Evolutionary conservation across 495 filamentous ascomycete species (phyloP).

Genomic region (Pseudevernia furfuracea): DNA sequence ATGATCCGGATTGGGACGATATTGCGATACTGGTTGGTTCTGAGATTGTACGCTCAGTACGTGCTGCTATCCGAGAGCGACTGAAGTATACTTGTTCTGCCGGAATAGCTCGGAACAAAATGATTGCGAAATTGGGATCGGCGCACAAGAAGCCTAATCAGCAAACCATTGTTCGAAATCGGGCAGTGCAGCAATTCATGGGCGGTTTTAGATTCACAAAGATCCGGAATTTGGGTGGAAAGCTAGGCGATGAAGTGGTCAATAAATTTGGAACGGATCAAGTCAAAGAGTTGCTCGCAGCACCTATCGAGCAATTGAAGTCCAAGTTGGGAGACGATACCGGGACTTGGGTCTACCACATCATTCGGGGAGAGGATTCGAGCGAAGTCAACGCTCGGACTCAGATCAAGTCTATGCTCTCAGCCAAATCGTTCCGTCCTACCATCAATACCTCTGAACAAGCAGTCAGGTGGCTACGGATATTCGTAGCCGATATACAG

Average conservation of each 20-base stretch:
- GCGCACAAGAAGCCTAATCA: slow-evolving; percentile 86
- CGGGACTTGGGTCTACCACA: slow-evolving; percentile 79
- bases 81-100: slow-evolving; percentile 86
- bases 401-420: slow-evolving; percentile 96
- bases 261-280: slow-evolving; percentile 70
- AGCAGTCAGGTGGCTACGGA: slow-evolving; percentile 77
- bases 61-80: slow-evolving; percentile 54
- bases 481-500: slow-evolving; percentile 91
- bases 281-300: slow-evolving; percentile 64
- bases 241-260: slow-evolving; percentile 79
- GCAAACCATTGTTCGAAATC: slow-evolving; percentile 82
- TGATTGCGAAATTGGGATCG: slow-evolving; percentile 89
- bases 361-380: slow-evolving; percentile 74
- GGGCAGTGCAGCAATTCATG: slow-evolving; percentile 74
- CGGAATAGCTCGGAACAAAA: slow-evolving; percentile 84
- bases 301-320: slow-evolving; percentile 72
- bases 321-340: slow-evolving; percentile 76
- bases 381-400: slow-evolving; percentile 89
- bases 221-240: slow-evolving; percentile 93
- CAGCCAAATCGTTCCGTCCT: slow-evolving; percentile 89
- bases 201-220: slow-evolving; percentile 88
- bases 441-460: slow-evolving; percentile 73
- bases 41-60: slow-evolving; percentile 75
- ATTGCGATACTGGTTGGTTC: slow-evolving; percentile 76
- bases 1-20: slow-evolving; percentile 95